Base-by-base conservation (phyloP, 148 eudicot genomes). In the Salicornia ramosissima region DNA sequence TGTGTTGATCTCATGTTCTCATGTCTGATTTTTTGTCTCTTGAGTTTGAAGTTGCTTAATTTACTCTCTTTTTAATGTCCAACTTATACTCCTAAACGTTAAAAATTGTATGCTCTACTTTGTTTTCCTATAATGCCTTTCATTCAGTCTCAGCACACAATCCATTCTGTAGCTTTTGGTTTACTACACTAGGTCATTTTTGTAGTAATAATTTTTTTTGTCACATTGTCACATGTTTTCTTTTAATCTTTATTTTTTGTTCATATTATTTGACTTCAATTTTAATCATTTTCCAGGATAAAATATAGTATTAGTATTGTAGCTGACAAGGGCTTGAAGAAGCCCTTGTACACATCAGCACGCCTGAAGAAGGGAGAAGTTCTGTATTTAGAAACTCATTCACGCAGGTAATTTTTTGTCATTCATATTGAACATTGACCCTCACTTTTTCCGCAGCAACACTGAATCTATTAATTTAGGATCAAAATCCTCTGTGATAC, bases 311-410 rank as follows among this genome's bases (percentile, higher is more conserved):
- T 94, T 70, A 94, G 90, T 69, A 78, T 86, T 69, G 92, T 94
- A 69, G 99, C 99, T 21, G 99, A 94, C 85, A 90, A 94, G 80
- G 99, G 99, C 42, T 85, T 94, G 70, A 94, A 94, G 70, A 88
- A 83, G 79, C 86, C 97, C 54, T 82, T 84, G 64, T 94, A 80
- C 75, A 90, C 99, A 43, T 90, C 97, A 77, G 92, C 99, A 52
- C 96, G 99, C 52, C 61, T 94, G 86, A 94, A 94, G 78, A 94
- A 88, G 81, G 99, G 99, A 51, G 99, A 94, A 77, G 99, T 94
- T 81, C 86, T 94, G 36, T 91, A 90, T 74, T 70, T 94, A 72
- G 99, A 94, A 79, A 94, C 96, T 58, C 99, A 86, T 81, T 74
- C 78, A 15, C 68, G 90, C 87, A 87, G 99, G 99, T 94, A 87